A percentile compares a stretch with the other conserved stretches of the same genome.
These are phyloP conservation scores for Neurospora sp. DNA, from an alignment of 495 filamentous ascomycete species.

Conservation along the genomic window DNA sequence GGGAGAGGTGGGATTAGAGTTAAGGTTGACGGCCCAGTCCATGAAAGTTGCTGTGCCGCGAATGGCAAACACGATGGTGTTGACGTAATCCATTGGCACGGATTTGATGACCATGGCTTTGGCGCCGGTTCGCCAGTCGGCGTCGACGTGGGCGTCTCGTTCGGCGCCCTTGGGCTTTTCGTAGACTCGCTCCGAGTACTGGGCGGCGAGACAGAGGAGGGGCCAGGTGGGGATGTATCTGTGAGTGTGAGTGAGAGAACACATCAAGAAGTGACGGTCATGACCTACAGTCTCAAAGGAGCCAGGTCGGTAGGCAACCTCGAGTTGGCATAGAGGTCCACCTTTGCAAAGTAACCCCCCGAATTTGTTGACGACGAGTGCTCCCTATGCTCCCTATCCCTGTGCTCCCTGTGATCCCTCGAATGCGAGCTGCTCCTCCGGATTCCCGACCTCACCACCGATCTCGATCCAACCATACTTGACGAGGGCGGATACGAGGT, in stretches of 20 bases:
- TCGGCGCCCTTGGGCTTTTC: slow-evolving; percentile 48
- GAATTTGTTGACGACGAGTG: slow-evolving; percentile 24
- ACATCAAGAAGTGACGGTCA: not conserved
- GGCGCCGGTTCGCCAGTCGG: slow-evolving; percentile 59
- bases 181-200: slow-evolving; percentile 65
- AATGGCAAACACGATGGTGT: slow-evolving; percentile 71
- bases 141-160: slow-evolving; percentile 52
- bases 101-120: slow-evolving; percentile 81
- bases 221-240: slow-evolving; percentile 61
- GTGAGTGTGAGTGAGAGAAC: slow-evolving; percentile 1
- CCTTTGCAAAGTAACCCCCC: slow-evolving; percentile 61
- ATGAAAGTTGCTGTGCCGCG: slow-evolving; percentile 68
- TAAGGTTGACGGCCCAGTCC: slow-evolving; percentile 77
- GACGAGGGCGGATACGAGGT: not conserved
- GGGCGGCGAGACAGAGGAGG: slow-evolving; percentile 61
- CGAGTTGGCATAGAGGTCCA: slow-evolving; percentile 69
- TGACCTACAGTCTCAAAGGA: slow-evolving; percentile 51
- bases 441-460: slow-evolving; percentile 11
- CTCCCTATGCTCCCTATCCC: slow-evolving; percentile 27
- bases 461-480: not conserved
- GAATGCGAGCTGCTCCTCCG: slow-evolving; percentile 7
- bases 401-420: slow-evolving; percentile 8
- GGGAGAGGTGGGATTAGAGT: slow-evolving; percentile 51
- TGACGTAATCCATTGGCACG: slow-evolving; percentile 61
- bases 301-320: slow-evolving; percentile 56